phyloP scores from a whole-genome alignment of 2,329 filamentous ascomycete species.

The Aspergillus phoenicis region DNA sequence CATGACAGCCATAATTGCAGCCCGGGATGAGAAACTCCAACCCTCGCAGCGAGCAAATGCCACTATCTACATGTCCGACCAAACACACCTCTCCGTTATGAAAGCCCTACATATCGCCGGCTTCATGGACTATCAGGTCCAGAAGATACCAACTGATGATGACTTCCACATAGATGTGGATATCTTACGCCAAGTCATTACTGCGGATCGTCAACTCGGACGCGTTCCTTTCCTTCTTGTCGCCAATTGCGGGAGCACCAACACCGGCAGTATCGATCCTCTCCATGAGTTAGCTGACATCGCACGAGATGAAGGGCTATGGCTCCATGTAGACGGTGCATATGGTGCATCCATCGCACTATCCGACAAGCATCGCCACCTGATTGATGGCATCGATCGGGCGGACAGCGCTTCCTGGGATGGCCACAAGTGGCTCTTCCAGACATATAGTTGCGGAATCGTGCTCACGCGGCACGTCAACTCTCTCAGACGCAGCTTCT shows the following conservation, averaged over 20 bases:
- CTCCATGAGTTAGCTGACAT: conserved; percentile 17
- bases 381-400: conserved; percentile 16
- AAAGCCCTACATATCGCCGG: conserved; percentile 22
- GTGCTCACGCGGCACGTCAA: conserved; percentile 19
- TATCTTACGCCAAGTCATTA: conserved; percentile 1
- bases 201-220: conserved; percentile 10
- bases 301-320: conserved; percentile 15
- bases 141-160: conserved; percentile 13
- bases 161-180: conserved; percentile 9
- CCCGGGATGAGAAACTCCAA: conserved; percentile 21
- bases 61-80: conserved; percentile 22
- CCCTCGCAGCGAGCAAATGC: background rate
- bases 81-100: conserved; percentile 20
- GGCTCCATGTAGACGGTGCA: conserved; percentile 30
- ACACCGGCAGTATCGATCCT: conserved; percentile 26
- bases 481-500: conserved; percentile 19
- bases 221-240: conserved; percentile 20
- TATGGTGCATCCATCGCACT: conserved; percentile 24
- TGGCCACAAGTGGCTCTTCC: conserved; percentile 31
- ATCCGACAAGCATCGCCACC: conserved; percentile 12
- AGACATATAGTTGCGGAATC: conserved; percentile 30
- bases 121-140: conserved; percentile 19
- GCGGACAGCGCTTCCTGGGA: conserved; percentile 31
- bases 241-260: conserved; percentile 23
- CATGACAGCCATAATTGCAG: conserved; percentile 21